Base-by-base conservation (phyloP, 179 eudicot species). In the Sideroxylon spinosum region DNA sequence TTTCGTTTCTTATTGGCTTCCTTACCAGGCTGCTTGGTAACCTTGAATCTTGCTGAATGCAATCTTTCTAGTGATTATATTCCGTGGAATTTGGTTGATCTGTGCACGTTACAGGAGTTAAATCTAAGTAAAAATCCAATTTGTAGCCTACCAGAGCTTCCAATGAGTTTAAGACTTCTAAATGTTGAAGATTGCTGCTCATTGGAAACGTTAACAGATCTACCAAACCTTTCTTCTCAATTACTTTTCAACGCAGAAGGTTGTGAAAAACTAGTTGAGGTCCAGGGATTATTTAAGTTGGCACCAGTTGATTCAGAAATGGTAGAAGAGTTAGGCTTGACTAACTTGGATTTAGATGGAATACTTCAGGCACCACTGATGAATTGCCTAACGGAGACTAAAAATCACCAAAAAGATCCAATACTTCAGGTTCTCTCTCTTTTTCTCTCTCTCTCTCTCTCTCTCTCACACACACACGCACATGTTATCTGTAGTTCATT, bases 131-230 rank as follows among this genome's bases (percentile, higher is more conserved):
- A 32, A 8, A 73, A 79, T 20, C 76, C 69, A 16, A 49, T 52
- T 74, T 74, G 17, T 9, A 52, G n/a, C 14, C 9, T 79, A n/a
- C 78, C 78, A n/a, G 28, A 67, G 46, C 77, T 74, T 32, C 55
- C 77, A 28, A 28, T 32, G 49, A n/a, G 52, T 37, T 9, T 74
- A 56, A 0, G n/a, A 6, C 0, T 2, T 26, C 19, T 56, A 25
- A 3, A 32, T 12, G 8, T 56, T 0, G 6, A 0, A 14, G 0
- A 2, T 0, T 59, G 67, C 0, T 1, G 16, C 2, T 74, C 77
- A 20, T 2, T 74, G 77, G 46, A 32, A n/a, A n/a, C 0, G 0
- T 10, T 74, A 0, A 29, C 17, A 12, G 20, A 57, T 59, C 26
- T 74, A 22, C 68, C 68, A 48, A 74, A 74, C 55, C 26, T 12